phyloP scores from a whole-genome alignment of 441 rosid species.

The Arabidopsis lyrata region DNA sequence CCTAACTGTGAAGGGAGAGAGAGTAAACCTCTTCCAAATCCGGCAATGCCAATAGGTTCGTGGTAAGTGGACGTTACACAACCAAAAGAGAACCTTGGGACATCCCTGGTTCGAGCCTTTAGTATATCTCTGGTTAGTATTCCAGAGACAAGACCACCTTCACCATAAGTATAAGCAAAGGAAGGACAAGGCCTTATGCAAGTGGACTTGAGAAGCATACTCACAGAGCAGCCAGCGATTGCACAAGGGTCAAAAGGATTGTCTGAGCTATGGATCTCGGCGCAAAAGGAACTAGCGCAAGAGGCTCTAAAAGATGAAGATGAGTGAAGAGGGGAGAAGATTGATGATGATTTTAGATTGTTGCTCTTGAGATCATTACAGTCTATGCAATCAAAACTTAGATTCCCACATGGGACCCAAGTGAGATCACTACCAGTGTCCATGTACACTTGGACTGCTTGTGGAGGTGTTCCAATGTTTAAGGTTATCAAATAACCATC shows the following conservation, averaged over 20 bases:
- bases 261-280: conserved; percentile 77
- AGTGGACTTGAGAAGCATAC: conserved; percentile 56
- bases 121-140: conserved; percentile 67
- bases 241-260: conserved; percentile 71
- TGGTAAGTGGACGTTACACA: conserved; percentile 71
- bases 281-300: conserved; percentile 65
- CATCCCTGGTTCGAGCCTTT: conserved; percentile 55
- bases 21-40: conserved; percentile 81
- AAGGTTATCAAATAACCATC: conserved; percentile 81
- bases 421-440: conserved; percentile 93
- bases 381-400: conserved; percentile 72
- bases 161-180: conserved; percentile 84
- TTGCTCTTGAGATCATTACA: conserved; percentile 64
- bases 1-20: conserved; percentile 82
- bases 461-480: conserved; percentile 83
- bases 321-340: conserved; percentile 70
- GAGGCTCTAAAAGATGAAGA: conserved; percentile 63
- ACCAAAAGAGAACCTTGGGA: conserved; percentile 70
- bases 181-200: conserved; percentile 86
- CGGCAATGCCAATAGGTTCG: conserved; percentile 84
- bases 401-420: conserved; percentile 90
- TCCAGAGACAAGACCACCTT: conserved; percentile 68
- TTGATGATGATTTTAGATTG: conserved; percentile 44
- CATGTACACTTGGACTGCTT: conserved; percentile 74
- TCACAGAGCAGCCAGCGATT: conserved; percentile 73